phyloP scores from a whole-genome alignment of 2,329 filamentous ascomycete genomes.

The Calonectria leucothoes region DNA sequence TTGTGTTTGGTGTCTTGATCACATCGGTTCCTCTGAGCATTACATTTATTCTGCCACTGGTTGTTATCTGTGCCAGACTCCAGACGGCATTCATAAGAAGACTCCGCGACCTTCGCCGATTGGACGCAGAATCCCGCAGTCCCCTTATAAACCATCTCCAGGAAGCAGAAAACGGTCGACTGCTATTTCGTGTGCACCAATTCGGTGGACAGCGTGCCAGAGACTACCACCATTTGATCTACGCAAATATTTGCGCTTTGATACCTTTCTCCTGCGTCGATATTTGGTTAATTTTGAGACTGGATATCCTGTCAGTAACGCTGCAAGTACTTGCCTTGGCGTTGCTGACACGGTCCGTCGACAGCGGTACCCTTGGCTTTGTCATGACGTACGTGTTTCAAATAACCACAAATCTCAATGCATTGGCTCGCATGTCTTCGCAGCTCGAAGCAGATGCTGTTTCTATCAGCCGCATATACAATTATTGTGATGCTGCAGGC shows the following conservation, averaged over 20 bases:
- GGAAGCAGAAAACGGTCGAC: background rate
- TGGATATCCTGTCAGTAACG: background rate
- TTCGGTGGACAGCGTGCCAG: background rate
- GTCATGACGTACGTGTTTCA: conserved; percentile 7
- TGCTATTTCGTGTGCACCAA: background rate
- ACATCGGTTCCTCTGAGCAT: background rate
- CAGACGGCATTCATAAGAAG: background rate
- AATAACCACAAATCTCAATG: background rate
- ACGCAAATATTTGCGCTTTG: background rate
- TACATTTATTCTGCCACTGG: background rate
- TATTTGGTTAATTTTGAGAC: background rate
- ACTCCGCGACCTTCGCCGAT: background rate
- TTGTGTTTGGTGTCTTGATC: background rate
- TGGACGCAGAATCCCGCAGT: background rate
- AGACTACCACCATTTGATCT: background rate
- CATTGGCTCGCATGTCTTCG: background rate
- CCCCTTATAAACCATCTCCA: background rate
- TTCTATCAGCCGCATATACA: background rate
- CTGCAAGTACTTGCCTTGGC: background rate
- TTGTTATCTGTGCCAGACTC: background rate
- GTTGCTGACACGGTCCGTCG: background rate
- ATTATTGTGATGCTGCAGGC: background rate
- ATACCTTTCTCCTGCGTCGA: background rate
- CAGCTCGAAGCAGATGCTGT: background rate
- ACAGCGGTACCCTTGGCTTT: background rate